Percentiles rank a stretch among this genome's conserved stretches.
Conservation (phyloP, 2,329 filamentous ascomycete species). For the Fusarium sp. region DNA sequence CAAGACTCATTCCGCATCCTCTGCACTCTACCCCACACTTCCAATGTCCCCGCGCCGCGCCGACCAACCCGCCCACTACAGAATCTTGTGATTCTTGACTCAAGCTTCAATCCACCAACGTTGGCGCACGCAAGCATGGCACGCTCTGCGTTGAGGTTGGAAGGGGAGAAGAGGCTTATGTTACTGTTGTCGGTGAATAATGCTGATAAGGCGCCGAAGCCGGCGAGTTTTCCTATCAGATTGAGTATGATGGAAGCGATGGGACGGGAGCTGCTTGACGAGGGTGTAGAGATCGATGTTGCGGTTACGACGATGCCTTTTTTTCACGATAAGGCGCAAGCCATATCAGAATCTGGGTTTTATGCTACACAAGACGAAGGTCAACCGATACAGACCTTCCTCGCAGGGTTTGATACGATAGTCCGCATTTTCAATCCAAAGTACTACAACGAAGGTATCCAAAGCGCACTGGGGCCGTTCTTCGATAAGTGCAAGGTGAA, state of each 20-base stretch:
- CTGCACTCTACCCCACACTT: conserved; percentile 49
- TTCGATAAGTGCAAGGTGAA: conserved; percentile 69
- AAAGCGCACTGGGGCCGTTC: conserved; percentile 68
- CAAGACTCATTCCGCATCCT: conserved; percentile 56
- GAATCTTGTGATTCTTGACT: conserved; percentile 68
- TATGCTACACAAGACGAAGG: conserved; percentile 45
- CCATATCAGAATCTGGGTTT: conserved; percentile 59
- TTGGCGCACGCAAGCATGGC: conserved; percentile 68
- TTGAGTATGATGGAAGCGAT: conserved; percentile 78
- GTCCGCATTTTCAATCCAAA: conserved; percentile 76
- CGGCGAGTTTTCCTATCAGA: conserved; percentile 73
- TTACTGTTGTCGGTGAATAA: conserved; percentile 71
- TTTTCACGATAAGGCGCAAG: conserved; percentile 75
- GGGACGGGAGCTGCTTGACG: conserved; percentile 61
- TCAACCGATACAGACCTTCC: conserved; percentile 67
- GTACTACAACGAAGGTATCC: conserved; percentile 67
- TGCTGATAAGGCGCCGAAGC: conserved; percentile 72
- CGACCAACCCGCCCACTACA: conserved; percentile 30
- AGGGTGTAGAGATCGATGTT: conserved; percentile 63
- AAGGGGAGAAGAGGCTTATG: conserved; percentile 52
- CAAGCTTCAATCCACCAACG: conserved; percentile 75
- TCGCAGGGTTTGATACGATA: conserved; percentile 80
- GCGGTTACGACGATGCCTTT: conserved; percentile 76
- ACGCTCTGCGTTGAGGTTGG: conserved; percentile 52
- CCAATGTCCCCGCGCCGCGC: conserved; percentile 23